phyloP scores from a whole-genome alignment of 1,139 yeast genomes.

The Suhomyces yuchorum region DNA sequence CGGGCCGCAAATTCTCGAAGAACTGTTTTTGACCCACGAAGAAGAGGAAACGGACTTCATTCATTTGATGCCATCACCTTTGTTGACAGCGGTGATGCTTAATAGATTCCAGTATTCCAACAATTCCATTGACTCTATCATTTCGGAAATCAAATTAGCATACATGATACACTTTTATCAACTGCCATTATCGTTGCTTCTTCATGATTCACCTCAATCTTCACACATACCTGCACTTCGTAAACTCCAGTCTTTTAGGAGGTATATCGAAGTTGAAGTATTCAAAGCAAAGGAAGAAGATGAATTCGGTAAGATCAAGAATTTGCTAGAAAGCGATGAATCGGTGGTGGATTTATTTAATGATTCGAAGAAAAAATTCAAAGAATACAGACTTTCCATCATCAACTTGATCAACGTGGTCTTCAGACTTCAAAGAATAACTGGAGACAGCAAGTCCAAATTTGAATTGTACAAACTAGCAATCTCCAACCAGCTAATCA shows the following conservation, averaged over 20 bases:
- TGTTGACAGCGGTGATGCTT: slow-evolving; percentile 38
- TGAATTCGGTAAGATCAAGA: slow-evolving; percentile 19
- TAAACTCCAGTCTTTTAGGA: slow-evolving; percentile 43
- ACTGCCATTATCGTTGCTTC: slow-evolving; percentile 59
- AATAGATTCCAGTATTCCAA: slow-evolving; percentile 45
- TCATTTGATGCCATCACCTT: slow-evolving; percentile 22
- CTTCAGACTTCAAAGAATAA: slow-evolving; percentile 19
- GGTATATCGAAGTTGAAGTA: slow-evolving; percentile 30
- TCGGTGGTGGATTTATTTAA: slow-evolving; percentile 22
- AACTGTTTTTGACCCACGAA: slow-evolving; percentile 32
- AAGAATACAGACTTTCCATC: slow-evolving; percentile 26
- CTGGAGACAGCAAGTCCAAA: slow-evolving; percentile 20
- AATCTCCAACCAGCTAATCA: slow-evolving; percentile 21
- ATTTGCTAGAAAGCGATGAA: slow-evolving; percentile 25
- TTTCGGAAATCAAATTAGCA: slow-evolving; percentile 57
- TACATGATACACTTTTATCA: slow-evolving; percentile 73
- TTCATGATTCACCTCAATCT: slow-evolving; percentile 2
- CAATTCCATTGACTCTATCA: slow-evolving; percentile 54
- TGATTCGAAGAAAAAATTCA: slow-evolving; percentile 22
- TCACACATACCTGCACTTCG: slow-evolving; percentile 27
- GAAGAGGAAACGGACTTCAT: background rate
- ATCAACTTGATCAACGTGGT: slow-evolving; percentile 30
- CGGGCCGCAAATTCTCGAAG: slow-evolving; percentile 41
- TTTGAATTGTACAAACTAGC: slow-evolving; percentile 38
- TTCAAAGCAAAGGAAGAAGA: slow-evolving; percentile 12